Percentiles rank a stretch among this genome's conserved stretches.
These are phyloP conservation scores for Russula foetens DNA, from an alignment of 768 basidiomycete genomes.

Conservation along the genomic window DNA sequence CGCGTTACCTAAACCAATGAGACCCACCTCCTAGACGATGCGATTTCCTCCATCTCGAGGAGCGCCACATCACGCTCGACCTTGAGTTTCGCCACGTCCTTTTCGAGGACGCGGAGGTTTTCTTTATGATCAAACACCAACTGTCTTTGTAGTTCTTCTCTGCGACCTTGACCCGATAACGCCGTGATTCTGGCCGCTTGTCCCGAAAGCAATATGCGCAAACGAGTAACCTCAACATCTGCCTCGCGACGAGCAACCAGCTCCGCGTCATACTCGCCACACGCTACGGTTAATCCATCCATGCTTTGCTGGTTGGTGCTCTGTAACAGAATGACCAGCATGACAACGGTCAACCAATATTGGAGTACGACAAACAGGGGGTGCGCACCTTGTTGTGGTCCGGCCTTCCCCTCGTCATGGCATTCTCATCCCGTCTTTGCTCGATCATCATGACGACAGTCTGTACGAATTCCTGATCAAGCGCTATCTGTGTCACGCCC, in stretches of 20 bases:
- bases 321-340: conserved; percentile 33
- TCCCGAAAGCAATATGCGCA: conserved; percentile 79
- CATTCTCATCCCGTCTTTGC: conserved; percentile 49
- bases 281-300: conserved; percentile 86
- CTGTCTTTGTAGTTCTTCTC: conserved; percentile 73
- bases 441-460: conserved; percentile 61
- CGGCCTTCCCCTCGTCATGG: conserved; percentile 63
- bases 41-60: conserved; percentile 90
- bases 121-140: conserved; percentile 70
- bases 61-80: conserved; percentile 87
- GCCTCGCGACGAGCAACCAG: conserved; percentile 81
- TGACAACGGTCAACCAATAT: neutral
- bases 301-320: conserved; percentile 87
- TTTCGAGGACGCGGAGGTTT: conserved; percentile 71
- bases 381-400: conserved; percentile 77
- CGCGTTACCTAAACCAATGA: neutral
- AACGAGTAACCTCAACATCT: conserved; percentile 83
- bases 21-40: conserved; percentile 60
- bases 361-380: neutral
- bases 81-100: conserved; percentile 77
- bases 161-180: conserved; percentile 70
- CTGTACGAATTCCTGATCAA: conserved; percentile 71
- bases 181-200: conserved; percentile 83
- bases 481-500: conserved; percentile 49
- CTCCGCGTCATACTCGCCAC: conserved; percentile 91